Percentiles rank a stretch among this genome's conserved stretches.
phyloP scores from a whole-genome alignment of 805 yeast genomes.

The Alloascoidea africana region DNA sequence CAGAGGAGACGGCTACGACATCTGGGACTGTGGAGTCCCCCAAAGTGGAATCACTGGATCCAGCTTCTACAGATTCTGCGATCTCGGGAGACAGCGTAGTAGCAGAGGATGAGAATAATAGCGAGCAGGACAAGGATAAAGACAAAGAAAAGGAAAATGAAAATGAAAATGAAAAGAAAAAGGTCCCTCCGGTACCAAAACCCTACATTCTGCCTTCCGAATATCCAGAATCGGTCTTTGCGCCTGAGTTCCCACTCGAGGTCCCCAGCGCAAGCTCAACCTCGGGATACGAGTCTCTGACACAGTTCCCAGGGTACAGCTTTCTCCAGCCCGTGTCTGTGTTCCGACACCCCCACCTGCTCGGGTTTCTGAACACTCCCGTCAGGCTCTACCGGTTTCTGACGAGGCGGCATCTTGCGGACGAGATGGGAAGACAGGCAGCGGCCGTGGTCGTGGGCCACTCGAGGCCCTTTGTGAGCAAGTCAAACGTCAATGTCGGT shows the following conservation, averaged over 20 bases:
- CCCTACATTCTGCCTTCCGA: constrained; percentile 52
- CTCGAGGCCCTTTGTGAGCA: constrained; percentile 34
- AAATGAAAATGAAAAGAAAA: constrained; percentile 15
- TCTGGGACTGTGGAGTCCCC: constrained; percentile 4
- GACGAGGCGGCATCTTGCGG: constrained; percentile 56
- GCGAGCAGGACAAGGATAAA: constrained; percentile 8
- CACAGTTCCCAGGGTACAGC: constrained; percentile 1
- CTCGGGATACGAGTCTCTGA: neutral
- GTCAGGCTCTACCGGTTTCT: constrained; percentile 65
- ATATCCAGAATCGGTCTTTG: constrained; percentile 36
- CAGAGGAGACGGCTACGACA: constrained; percentile 5
- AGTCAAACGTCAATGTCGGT: constrained; percentile 23
- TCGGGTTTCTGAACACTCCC: constrained; percentile 71
- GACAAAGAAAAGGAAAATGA: constrained; percentile 15
- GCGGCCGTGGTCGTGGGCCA: constrained; percentile 37
- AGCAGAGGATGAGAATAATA: constrained; percentile 2
- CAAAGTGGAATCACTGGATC: constrained; percentile 6
- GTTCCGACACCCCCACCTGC: constrained; percentile 57
- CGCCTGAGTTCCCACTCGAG: constrained; percentile 40
- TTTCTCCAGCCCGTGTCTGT: constrained; percentile 70
- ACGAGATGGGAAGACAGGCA: constrained; percentile 40
- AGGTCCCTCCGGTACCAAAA: constrained; percentile 32
- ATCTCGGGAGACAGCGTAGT: neutral
- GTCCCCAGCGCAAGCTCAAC: neutral
- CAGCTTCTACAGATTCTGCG: constrained; percentile 7